Conservation (phyloP, 352 stramenopile genomes). For the Globisporangium spiculum region DNA sequence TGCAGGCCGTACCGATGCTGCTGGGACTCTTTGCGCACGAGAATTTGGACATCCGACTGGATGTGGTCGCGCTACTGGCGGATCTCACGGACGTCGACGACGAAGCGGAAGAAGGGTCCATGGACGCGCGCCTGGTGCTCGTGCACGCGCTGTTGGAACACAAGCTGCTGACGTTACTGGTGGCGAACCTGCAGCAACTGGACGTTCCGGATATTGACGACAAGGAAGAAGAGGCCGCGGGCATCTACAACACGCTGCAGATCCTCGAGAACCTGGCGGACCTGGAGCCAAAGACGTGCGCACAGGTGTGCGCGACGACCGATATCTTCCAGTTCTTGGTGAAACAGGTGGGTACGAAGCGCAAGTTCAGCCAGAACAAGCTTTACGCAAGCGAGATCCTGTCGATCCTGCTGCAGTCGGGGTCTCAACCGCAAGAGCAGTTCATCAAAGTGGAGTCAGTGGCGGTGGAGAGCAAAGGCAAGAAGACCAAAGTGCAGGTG, state of each 20-base stretch:
- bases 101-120: conserved; percentile 17
- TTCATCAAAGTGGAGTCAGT: conserved; percentile 27
- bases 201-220: conserved; percentile 24
- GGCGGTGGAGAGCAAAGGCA: conserved; percentile 5
- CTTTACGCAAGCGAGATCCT: conserved; percentile 84
- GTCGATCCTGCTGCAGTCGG: conserved; percentile 79
- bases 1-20: conserved; percentile 63
- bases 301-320: conserved; percentile 43
- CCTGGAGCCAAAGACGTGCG: conserved; percentile 44
- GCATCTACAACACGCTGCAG: conserved; percentile 77
- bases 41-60: conserved; percentile 73
- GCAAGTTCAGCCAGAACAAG: conserved; percentile 67
- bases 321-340: conserved; percentile 61
- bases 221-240: conserved; percentile 62
- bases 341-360: conserved; percentile 33
- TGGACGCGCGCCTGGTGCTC: conserved; percentile 41
- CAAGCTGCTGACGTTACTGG: conserved; percentile 51
- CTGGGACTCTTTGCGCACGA: conserved; percentile 79
- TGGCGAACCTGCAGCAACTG: conserved; percentile 45
- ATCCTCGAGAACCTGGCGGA: conserved; percentile 81
- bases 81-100: conserved; percentile 76
- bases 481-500: conserved; percentile 11
- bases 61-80: conserved; percentile 51
- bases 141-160: conserved; percentile 59
- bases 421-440: conserved; percentile 33